Conservation (phyloP, 768 basidiomycete genomes). For the Kwoniella sp. region DNA sequence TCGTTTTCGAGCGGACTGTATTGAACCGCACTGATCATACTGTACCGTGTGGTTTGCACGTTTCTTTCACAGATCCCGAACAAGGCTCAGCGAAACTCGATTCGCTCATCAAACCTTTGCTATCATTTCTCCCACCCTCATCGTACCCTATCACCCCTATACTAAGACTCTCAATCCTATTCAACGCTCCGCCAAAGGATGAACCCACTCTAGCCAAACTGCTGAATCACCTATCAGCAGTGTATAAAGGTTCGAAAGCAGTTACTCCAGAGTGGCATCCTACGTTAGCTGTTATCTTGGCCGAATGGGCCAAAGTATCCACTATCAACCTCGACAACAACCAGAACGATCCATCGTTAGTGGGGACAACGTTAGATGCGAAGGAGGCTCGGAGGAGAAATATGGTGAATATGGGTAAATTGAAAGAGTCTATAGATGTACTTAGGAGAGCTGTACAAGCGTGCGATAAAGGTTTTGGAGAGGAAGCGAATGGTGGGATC, state of each 20-base stretch:
- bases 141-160: slow-evolving; percentile 78
- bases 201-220: slow-evolving; percentile 14
- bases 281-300: slow-evolving; percentile 69
- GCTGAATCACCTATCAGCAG: slow-evolving; percentile 58
- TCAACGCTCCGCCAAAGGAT: slow-evolving; percentile 58
- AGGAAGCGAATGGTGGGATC: slow-evolving; percentile 62
- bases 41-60: too few species aligned
- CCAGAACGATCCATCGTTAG: slow-evolving; percentile 1
- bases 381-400: slow-evolving; percentile 4
- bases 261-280: slow-evolving; percentile 73
- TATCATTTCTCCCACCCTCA: slow-evolving; percentile 64
- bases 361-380: not conserved
- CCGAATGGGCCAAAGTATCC: slow-evolving; percentile 79
- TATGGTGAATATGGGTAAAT: slow-evolving; percentile 57
- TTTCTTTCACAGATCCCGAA: not conserved
- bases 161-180: slow-evolving; percentile 69
- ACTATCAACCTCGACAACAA: slow-evolving; percentile 35
- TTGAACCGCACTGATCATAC: too few species aligned
- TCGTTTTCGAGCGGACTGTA: too few species aligned
- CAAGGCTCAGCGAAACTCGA: not conserved
- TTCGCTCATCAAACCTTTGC: slow-evolving; percentile 52
- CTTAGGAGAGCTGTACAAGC: slow-evolving; percentile 67
- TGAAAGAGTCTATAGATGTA: slow-evolving; percentile 68
- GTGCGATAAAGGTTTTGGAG: slow-evolving; percentile 72
- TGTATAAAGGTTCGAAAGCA: slow-evolving; percentile 61